These are phyloP conservation scores for Stipa capillata DNA, from an alignment of 176 grass and related monocot species.

Conservation along the genomic window DNA sequence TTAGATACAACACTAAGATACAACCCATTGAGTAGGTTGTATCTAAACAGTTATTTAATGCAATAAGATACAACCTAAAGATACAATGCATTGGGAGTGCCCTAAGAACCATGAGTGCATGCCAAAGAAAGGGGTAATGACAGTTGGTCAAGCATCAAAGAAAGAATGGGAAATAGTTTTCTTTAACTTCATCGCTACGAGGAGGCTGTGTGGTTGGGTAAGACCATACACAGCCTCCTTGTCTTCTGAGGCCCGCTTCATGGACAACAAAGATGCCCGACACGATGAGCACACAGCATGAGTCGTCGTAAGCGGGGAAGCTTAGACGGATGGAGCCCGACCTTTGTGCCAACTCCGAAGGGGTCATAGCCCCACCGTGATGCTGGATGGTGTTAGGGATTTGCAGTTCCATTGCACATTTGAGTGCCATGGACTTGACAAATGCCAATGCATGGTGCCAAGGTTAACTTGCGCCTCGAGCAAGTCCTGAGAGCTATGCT, in stretches of 20 bases:
- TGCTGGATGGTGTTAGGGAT: conserved; percentile 37
- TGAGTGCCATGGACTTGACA: conserved; percentile 31
- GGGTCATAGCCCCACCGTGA: conserved; percentile 8
- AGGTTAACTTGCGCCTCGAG: conserved; percentile 21
- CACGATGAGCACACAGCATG: conserved; percentile 26
- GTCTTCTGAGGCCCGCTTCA: not conserved
- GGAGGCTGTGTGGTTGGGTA: conserved; percentile 21
- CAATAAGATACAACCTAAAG: too few relatives aligned
- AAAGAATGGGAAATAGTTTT: not conserved
- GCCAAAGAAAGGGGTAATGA: conserved; percentile 6
- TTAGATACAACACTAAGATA: too few relatives aligned
- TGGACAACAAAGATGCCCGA: conserved; percentile 1
- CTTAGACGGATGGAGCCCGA: not conserved
- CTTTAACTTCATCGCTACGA: not conserved
- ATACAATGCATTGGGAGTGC: too few relatives aligned
- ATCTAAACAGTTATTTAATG: too few relatives aligned
- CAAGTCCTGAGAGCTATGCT: not conserved
- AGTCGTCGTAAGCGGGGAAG: conserved; percentile 2
- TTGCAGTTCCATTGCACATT: conserved; percentile 39
- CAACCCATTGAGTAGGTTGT: too few relatives aligned
- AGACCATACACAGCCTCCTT: conserved; percentile 17
- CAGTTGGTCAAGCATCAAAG: not conserved
- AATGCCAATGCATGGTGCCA: conserved; percentile 30
- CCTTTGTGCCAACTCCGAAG: conserved; percentile 4
- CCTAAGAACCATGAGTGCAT: conserved; percentile 27